Base-by-base conservation (phyloP, 345 rosid species). In the Pugionium dolabratum region DNA sequence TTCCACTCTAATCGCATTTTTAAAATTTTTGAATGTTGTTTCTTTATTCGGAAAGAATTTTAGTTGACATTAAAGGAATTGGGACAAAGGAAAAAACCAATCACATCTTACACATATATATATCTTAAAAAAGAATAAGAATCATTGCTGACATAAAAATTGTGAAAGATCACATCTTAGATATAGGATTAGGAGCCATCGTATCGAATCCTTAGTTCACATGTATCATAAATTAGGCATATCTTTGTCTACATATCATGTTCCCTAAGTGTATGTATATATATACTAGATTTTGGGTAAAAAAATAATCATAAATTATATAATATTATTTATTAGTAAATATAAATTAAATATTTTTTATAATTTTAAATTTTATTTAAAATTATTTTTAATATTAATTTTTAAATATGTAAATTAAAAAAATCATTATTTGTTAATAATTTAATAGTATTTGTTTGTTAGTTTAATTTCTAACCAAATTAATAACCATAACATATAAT, bases 131-230 rank as follows among this genome's bases (percentile, higher is more conserved):
- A 45, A 5, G 69, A 62, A 71, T 54, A 9, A 54, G 75, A 62
- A 71, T n/a, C 36, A 47, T 39, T 62, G 30, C 29, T 46, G 51
- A 32, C 31, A 9, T 4, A 46, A n/a, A 25, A 4, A 3, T 2
- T 44, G 42, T 70, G 62, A 54, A 7, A 45, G 25, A 54, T 62
- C 75, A 62, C 57, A 62, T 62, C 69, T 71, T 54, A 46, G 26
- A 54, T 71, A 55, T 55, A 54, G 3, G 44, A 71, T 31, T 55
- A 54, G 3, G 44, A 71, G 39, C 55, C 51, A 39, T 55, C 41
- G 58, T 63, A 55, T 55, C 62, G 30, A 30, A 70, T 70, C 68
- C 62, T 54, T 29, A 45, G 3, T 27, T 54, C 62, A 62, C 42
- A 70, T 62, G 42, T 62, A 70, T 45, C 11, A 5, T 29, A 37